Evolutionary conservation across 441 rosid species (phyloP).

Genomic region (Dalechampia spathulata): DNA sequence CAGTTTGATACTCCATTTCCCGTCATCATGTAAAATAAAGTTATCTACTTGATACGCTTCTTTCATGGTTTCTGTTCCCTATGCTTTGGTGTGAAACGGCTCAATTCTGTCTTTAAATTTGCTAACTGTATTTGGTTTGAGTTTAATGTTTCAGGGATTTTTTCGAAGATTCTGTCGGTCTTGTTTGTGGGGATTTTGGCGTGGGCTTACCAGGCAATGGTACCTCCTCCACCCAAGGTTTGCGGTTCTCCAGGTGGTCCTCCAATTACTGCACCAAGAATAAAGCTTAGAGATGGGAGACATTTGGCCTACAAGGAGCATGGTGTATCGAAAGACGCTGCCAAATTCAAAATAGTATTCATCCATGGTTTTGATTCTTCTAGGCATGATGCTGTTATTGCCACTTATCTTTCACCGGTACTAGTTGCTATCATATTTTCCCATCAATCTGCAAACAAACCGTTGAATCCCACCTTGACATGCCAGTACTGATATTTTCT

Average conservation of each 20-base stretch:
- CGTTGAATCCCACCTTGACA: neutral
- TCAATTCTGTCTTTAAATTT: too few relatives aligned
- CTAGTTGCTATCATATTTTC: neutral
- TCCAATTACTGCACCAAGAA: constrained; percentile 54
- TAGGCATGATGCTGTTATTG: constrained; percentile 34
- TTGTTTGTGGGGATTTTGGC: constrained; percentile 31
- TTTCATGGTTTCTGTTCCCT: too few relatives aligned
- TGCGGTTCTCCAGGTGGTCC: constrained; percentile 61
- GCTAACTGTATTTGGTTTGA: too few relatives aligned
- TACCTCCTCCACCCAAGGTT: constrained; percentile 45
- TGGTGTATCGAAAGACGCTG: constrained; percentile 49
- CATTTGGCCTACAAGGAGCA: constrained; percentile 59
- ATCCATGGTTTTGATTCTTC: constrained; percentile 45
- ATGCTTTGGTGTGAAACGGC: too few relatives aligned
- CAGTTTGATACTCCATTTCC: too few relatives aligned
- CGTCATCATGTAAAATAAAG: too few relatives aligned
- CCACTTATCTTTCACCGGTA: constrained; percentile 35
- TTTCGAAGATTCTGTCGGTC: constrained; percentile 21
- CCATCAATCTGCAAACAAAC: constrained; percentile 1
- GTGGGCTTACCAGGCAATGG: constrained; percentile 40
- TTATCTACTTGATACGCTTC: too few relatives aligned
- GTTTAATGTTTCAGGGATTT: constrained; percentile 34
- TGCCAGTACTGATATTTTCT: neutral
- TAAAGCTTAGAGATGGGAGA: constrained; percentile 68
- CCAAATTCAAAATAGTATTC: constrained; percentile 47